phyloP scores from a whole-genome alignment of 2,329 filamentous ascomycete genomes.

The Colletotrichum destructivum region DNA sequence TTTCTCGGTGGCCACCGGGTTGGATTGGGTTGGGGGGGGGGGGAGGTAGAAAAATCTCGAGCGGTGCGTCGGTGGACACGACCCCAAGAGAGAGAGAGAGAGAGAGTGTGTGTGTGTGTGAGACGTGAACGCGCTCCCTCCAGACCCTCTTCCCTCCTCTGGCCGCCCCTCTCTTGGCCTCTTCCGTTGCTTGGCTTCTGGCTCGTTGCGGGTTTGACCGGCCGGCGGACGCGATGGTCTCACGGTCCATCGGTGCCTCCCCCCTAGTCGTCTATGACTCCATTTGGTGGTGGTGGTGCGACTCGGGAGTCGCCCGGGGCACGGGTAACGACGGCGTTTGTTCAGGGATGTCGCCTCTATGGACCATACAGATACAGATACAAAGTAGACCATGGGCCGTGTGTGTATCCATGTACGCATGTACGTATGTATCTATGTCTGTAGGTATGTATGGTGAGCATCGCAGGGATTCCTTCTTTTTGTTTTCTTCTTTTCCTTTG shows the following conservation, averaged over 20 bases:
- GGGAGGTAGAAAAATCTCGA: slow-evolving; percentile 30
- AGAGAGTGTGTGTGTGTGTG: not conserved
- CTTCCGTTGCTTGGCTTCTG: not conserved
- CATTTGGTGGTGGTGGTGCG: slow-evolving; percentile 6
- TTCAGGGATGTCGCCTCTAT: slow-evolving; percentile 12
- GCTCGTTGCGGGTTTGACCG: not conserved
- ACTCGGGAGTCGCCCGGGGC: slow-evolving; percentile 36
- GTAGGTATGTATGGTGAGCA: not conserved
- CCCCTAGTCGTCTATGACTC: not conserved
- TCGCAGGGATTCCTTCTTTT: not conserved
- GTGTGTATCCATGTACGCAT: too few relatives aligned
- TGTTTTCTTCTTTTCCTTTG: not conserved
- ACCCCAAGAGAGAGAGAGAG: not conserved
- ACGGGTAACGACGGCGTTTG: slow-evolving; percentile 34
- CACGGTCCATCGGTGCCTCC: not conserved
- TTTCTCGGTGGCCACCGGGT: slow-evolving; percentile 18
- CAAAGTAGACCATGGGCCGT: too few relatives aligned
- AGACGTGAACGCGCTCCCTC: too few relatives aligned
- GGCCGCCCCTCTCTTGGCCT: not conserved
- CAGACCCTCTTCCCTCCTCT: not conserved
- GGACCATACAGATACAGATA: too few relatives aligned
- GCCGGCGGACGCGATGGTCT: not conserved
- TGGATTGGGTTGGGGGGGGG: too few relatives aligned
- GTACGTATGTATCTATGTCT: too few relatives aligned
- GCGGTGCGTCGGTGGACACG: slow-evolving; percentile 11